Evolutionary conservation across 805 yeast species (phyloP).

Genomic region (Komagataella mondaviorum): DNA sequence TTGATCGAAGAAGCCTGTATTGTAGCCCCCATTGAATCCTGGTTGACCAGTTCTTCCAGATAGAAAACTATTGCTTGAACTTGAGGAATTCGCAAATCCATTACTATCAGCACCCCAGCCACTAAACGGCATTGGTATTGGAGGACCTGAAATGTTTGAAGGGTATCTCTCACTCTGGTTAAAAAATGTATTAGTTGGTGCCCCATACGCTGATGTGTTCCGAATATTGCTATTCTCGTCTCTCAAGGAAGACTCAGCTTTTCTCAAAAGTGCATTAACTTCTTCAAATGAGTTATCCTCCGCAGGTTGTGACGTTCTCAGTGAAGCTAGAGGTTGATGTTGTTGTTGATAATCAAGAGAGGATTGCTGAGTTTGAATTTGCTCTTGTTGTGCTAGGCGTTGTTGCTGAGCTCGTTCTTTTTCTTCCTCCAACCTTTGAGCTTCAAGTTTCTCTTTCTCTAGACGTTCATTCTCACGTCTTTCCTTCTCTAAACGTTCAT

Average conservation of each 20-base stretch:
- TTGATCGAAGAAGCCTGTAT: neutral
- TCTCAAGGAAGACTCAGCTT: neutral
- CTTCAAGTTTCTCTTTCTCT: slow-evolving; percentile 23
- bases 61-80: neutral
- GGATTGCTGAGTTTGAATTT: neutral
- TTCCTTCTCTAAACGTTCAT: slow-evolving; percentile 20
- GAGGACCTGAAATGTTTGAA: neutral
- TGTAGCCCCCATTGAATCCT: neutral
- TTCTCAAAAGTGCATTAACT: neutral
- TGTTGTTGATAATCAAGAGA: slow-evolving; percentile 11
- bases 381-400: neutral
- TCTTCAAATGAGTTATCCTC: neutral
- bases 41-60: neutral
- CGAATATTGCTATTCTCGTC: neutral
- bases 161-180: neutral
- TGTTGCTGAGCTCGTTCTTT: slow-evolving; percentile 19
- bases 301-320: neutral
- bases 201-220: neutral
- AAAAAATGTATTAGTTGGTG: neutral
- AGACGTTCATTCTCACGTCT: slow-evolving; percentile 9
- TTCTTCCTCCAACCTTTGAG: slow-evolving; percentile 18
- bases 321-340: neutral
- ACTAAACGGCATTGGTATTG: neutral
- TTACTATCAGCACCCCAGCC: neutral
- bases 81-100: neutral